Evolutionary conservation across 805 yeast genomes (phyloP), one percentile per base, ranked within the genome.

Genomic region (Allodekkera sacchari): DNA sequence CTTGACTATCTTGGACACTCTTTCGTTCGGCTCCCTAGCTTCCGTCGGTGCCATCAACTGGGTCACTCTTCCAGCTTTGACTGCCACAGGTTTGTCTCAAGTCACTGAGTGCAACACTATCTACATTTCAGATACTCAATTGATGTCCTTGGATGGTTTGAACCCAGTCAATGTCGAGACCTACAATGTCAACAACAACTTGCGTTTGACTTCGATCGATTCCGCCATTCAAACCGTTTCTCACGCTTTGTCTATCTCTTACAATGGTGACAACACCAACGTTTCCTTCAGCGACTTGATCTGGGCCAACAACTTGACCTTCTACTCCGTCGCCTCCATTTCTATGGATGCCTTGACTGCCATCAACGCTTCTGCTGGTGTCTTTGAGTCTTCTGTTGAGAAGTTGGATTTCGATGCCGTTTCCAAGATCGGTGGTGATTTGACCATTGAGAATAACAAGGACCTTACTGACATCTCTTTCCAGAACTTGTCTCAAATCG

Each of bases 131-230:
- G 88, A 83, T 64, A 82, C 92, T 43, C 66, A 75, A 46, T 68
- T 83, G 55, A 68, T 68, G 51, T 62, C 78, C 31, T 71, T 83
- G 52, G 72, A 69, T 35, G 92, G 92, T 60, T 67, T 81, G 52
- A 57, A 58, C 44, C 62, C 69, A 43, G 47, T 57, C 29, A 43
- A 55, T 38, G 67, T 66, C 32, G 64, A 63, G 39, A 72, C 70
- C 31, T 78, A 79, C 65, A 68, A 89, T 68, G 73, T 92, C 52
- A 88, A 87, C 87, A 92, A 92, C 81, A 92, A 92, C 77, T 65
- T 59, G 45, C 72, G 78, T 57, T 74, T 92, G 59, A 74, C 68
- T 47, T 59, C 83, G 38, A 72, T 82, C 48, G 71, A 80, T 55
- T 77, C 89, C 32, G 74, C 74, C 42, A 71, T 89, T 56, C 61